Percentiles rank a stretch among this genome's conserved stretches.
These are phyloP conservation scores for Magnolia sinica DNA, from an alignment of 164 flowering plant species.

Conservation along the genomic window DNA sequence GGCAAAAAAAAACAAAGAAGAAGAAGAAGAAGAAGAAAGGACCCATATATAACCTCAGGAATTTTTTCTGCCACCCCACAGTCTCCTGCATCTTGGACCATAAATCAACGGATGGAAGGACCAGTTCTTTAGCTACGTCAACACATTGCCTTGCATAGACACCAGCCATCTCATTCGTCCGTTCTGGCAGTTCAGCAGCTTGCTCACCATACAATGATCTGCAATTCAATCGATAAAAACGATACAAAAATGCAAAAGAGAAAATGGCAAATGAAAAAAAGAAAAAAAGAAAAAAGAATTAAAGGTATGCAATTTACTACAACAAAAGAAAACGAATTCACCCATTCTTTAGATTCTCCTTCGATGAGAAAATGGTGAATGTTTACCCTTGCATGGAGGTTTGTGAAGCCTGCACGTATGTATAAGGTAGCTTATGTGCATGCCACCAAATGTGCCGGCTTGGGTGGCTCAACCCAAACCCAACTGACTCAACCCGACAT, in stretches of 20 bases:
- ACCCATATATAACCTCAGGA: constrained; percentile 43
- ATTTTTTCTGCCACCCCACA: constrained; percentile 75
- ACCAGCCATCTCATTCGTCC: constrained; percentile 77
- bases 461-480: too few species aligned
- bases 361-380: neutral
- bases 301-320: neutral
- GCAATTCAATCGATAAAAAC: constrained; percentile 4
- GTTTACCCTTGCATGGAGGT: neutral
- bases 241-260: neutral
- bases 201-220: constrained; percentile 71
- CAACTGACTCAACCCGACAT: too few species aligned
- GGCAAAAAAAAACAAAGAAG: too few species aligned
- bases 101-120: constrained; percentile 47
- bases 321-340: too few species aligned
- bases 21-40: too few species aligned
- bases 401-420: too few species aligned
- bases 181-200: constrained; percentile 57
- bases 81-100: constrained; percentile 94
- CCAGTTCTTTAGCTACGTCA: constrained; percentile 62
- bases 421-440: too few species aligned
- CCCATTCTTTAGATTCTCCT: neutral
- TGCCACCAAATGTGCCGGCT: too few species aligned
- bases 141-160: constrained; percentile 66
- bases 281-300: too few species aligned
- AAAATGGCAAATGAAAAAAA: too few species aligned